A percentile compares a stretch with the other conserved stretches of the same genome.
phyloP scores from a whole-genome alignment of 495 filamentous ascomycete species.

The Hyaloscypha variabilis region DNA sequence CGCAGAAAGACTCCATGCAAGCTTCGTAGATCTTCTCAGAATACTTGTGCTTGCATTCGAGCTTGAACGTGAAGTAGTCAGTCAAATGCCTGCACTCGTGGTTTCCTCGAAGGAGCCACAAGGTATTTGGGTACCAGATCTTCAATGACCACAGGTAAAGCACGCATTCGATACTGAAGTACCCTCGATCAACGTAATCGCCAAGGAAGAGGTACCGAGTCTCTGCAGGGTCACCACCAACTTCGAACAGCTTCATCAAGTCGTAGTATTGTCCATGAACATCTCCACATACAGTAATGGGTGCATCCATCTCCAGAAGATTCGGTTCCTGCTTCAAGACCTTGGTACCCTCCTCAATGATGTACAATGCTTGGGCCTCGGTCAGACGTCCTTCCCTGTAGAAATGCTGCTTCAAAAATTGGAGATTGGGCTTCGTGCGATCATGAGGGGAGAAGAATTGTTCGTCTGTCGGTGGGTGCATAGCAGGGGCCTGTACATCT shows the following conservation, averaged over 20 bases:
- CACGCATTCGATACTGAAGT: conserved; percentile 99
- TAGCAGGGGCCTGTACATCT: conserved; percentile 98
- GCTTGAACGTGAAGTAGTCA: conserved; percentile 99
- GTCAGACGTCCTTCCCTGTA: conserved; percentile 96
- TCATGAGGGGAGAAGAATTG: conserved; percentile 75
- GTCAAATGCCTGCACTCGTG: conserved; percentile 99
- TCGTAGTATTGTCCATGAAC: conserved; percentile 99
- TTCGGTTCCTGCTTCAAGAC: conserved; percentile 87
- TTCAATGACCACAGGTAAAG: conserved; percentile 97
- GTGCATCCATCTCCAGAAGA: conserved; percentile 97
- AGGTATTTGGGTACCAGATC: conserved; percentile 97
- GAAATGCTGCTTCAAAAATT: conserved; percentile 96
- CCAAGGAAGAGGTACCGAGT: conserved; percentile 96
- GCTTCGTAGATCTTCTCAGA: conserved; percentile 95
- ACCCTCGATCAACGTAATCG: conserved; percentile 96
- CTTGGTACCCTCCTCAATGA: conserved; percentile 83
- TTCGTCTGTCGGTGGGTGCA: conserved; percentile 84
- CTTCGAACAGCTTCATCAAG: conserved; percentile 99
- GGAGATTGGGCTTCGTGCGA: conserved; percentile 84
- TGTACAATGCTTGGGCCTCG: conserved; percentile 96
- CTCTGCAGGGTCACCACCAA: conserved; percentile 94
- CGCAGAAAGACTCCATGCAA: conserved; percentile 97
- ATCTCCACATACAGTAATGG: conserved; percentile 98
- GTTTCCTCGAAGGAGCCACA: conserved; percentile 96
- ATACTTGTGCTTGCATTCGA: conserved; percentile 99